Evolutionary conservation across 2,329 filamentous ascomycete species (phyloP).

Genomic region (Fusarium tjaetaba): DNA sequence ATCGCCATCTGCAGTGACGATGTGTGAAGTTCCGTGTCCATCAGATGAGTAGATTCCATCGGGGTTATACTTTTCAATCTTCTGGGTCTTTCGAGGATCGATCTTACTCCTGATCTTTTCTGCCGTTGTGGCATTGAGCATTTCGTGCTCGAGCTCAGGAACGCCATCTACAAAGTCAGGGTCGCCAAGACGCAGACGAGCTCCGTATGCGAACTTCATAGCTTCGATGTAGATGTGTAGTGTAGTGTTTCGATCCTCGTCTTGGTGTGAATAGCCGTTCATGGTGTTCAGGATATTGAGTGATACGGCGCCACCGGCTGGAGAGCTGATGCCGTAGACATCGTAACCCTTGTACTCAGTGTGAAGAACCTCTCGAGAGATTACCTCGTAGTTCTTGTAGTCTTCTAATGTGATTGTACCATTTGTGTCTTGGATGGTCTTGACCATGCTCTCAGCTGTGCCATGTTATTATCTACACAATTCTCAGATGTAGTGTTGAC

Average conservation of each 20-base stretch:
- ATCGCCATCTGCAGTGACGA: conserved; percentile 75
- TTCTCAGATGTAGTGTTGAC: background rate
- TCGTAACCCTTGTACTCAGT: conserved; percentile 76
- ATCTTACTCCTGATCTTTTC: conserved; percentile 72
- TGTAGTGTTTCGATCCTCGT: conserved; percentile 72
- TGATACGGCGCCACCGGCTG: conserved; percentile 80
- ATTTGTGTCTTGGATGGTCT: conserved; percentile 71
- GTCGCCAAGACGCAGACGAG: conserved; percentile 83
- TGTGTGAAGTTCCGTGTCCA: conserved; percentile 78
- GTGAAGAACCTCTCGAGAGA: conserved; percentile 69
- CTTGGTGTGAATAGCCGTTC: conserved; percentile 70
- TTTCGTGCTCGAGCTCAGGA: conserved; percentile 69
- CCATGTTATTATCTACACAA: conserved; percentile 12
- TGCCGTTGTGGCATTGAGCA: conserved; percentile 72
- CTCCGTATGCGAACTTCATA: conserved; percentile 87
- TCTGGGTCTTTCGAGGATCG: conserved; percentile 75
- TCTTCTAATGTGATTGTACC: conserved; percentile 90
- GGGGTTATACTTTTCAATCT: conserved; percentile 79
- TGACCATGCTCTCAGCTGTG: conserved; percentile 77
- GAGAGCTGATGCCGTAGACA: conserved; percentile 75
- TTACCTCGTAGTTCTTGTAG: conserved; percentile 76
- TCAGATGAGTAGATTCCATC: conserved; percentile 71
- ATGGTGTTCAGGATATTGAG: conserved; percentile 84
- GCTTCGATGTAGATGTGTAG: conserved; percentile 88
- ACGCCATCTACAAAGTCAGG: conserved; percentile 76